Evolutionary conservation across 2,329 filamentous ascomycete genomes (phyloP).

Genomic region (Calonectria pteridis): DNA sequence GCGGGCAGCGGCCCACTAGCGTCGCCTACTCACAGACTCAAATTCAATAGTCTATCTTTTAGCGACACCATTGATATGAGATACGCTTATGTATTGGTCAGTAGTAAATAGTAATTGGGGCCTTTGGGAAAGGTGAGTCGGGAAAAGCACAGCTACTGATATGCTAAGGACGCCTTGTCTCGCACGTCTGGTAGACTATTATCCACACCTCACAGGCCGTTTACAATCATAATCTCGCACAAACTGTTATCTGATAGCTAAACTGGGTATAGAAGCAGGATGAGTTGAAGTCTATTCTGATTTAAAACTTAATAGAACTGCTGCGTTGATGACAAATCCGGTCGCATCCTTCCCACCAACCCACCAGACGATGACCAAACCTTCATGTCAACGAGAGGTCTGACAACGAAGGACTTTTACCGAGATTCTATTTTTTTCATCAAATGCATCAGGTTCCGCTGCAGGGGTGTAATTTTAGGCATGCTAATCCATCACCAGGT

Average conservation of each 20-base stretch:
- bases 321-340: not conserved
- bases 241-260: not conserved
- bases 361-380: not conserved
- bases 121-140: too few relatives aligned
- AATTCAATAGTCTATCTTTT: too few relatives aligned
- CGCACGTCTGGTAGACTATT: not conserved
- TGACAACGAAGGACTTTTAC: not conserved
- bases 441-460: not conserved
- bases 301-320: not conserved
- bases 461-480: not conserved
- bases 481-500: not conserved
- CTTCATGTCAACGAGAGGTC: not conserved
- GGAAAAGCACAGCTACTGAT: too few relatives aligned
- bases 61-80: too few relatives aligned
- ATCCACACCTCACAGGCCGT: not conserved
- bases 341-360: not conserved
- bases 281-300: not conserved
- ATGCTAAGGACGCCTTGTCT: too few relatives aligned
- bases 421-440: not conserved
- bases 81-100: too few relatives aligned
- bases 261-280: not conserved
- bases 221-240: not conserved
- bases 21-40: too few relatives aligned
- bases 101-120: too few relatives aligned
- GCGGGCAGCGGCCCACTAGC: too few relatives aligned